Evolutionary conservation across 1,284 basidiomycete species (phyloP).

Genomic region (Puccinia coronata): DNA sequence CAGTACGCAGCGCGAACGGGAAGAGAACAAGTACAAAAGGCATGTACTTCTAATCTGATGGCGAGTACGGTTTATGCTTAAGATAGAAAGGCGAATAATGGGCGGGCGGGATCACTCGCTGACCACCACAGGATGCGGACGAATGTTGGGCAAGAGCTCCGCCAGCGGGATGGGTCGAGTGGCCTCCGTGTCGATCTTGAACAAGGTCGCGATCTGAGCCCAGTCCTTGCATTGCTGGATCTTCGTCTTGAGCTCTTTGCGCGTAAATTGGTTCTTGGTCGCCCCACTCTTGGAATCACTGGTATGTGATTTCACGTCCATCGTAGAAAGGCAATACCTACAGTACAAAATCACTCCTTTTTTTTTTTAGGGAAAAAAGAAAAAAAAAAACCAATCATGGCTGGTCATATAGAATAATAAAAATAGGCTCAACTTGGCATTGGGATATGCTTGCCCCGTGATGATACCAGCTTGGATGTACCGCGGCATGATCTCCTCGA

Average conservation of each 20-base stretch:
- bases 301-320: slow-evolving; percentile 56
- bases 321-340: slow-evolving; percentile 77
- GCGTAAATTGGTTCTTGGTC: slow-evolving; percentile 16
- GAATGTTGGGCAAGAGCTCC: neutral
- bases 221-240: slow-evolving; percentile 44
- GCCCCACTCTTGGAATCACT: neutral
- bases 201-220: slow-evolving; percentile 14
- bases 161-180: neutral
- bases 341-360: slow-evolving; percentile 68
- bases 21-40: too few species aligned
- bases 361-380: too few species aligned
- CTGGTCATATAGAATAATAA: too few species aligned
- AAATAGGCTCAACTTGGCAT: slow-evolving; percentile 57
- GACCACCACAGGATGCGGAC: neutral
- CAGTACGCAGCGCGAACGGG: too few species aligned
- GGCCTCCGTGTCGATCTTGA: slow-evolving; percentile 25
- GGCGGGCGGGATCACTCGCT: too few species aligned
- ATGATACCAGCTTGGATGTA: slow-evolving; percentile 70
- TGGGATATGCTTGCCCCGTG: slow-evolving; percentile 52
- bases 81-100: too few species aligned
- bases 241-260: slow-evolving; percentile 44
- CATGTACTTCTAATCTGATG: too few species aligned
- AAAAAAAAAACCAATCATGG: too few species aligned
- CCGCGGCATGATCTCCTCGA: slow-evolving; percentile 71
- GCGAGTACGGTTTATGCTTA: too few species aligned